A percentile compares a stretch with the other conserved stretches of the same genome.
phyloP scores from a whole-genome alignment of 768 basidiomycete species.

The Lactarius pseudohatsudake region DNA sequence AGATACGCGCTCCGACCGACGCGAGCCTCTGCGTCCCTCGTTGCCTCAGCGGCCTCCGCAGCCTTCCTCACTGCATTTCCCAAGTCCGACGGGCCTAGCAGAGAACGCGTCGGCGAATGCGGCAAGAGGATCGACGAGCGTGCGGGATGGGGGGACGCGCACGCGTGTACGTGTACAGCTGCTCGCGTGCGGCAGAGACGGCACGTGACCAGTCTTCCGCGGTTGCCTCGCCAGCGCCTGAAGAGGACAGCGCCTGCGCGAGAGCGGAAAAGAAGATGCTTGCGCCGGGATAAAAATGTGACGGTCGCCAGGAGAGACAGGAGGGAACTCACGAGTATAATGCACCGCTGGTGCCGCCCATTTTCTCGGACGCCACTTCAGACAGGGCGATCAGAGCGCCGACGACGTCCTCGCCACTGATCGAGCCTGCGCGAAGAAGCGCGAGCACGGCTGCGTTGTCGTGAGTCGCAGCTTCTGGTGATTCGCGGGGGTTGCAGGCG shows the following conservation, averaged over 20 bases:
- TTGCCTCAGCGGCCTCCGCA: slow-evolving; percentile 65
- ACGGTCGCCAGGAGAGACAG: background rate
- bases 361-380: slow-evolving; percentile 72
- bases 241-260: slow-evolving; percentile 63
- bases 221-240: slow-evolving; percentile 42
- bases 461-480: background rate
- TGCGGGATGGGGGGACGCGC: slow-evolving; percentile 88
- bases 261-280: slow-evolving; percentile 92
- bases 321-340: slow-evolving; percentile 73
- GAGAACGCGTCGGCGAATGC: slow-evolving; percentile 64
- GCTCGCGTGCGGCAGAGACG: slow-evolving; percentile 54
- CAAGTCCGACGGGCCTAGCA: slow-evolving; percentile 38
- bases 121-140: slow-evolving; percentile 87
- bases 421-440: slow-evolving; percentile 51
- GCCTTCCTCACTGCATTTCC: slow-evolving; percentile 59
- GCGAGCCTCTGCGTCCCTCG: slow-evolving; percentile 75
- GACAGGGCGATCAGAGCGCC: slow-evolving; percentile 66
- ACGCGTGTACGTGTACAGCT: slow-evolving; percentile 80
- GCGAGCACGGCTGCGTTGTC: slow-evolving; percentile 53
- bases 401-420: slow-evolving; percentile 65
- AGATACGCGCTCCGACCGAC: slow-evolving; percentile 90
- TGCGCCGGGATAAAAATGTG: too few species aligned
- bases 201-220: slow-evolving; percentile 60
- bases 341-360: slow-evolving; percentile 92
- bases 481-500: slow-evolving; percentile 30